Evolutionary conservation across 805 yeast species (phyloP).

Genomic region (Candida adriatica): DNA sequence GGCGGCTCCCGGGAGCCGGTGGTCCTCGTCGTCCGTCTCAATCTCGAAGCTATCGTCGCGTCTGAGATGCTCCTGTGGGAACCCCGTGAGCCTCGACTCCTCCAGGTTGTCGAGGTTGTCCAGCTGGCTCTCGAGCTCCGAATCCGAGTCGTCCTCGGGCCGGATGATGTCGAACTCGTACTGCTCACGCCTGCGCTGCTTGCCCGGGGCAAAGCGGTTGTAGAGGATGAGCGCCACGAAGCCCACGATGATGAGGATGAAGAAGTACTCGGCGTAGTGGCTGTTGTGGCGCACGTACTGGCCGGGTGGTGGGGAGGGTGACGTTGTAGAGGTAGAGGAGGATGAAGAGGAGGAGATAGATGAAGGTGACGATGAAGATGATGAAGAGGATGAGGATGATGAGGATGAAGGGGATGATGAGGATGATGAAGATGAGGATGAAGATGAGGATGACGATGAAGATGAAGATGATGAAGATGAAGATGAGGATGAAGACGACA

Average conservation of each 20-base stretch:
- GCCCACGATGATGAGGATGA: conserved; percentile 54
- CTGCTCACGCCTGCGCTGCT: conserved; percentile 33
- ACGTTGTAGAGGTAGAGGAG: conserved; percentile 6
- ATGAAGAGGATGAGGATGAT: too few relatives aligned
- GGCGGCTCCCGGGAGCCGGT: too few relatives aligned
- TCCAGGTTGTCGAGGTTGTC: conserved; percentile 27
- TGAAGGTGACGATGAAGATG: conserved; percentile 12
- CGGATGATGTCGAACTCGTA: conserved; percentile 26
- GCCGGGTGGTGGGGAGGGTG: conserved; percentile 30
- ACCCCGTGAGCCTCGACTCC: conserved; percentile 5
- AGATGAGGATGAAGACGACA: conserved; percentile 13
- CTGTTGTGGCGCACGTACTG: conserved; percentile 30
- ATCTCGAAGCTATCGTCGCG: conserved; percentile 19
- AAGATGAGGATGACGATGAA: conserved; percentile 1
- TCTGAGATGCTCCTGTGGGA: conserved; percentile 6
- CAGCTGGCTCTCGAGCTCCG: conserved; percentile 68
- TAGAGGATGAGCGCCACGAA: conserved; percentile 39
- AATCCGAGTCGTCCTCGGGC: conserved; percentile 58
- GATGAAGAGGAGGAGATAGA: conserved; percentile 8
- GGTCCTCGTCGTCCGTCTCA: too few relatives aligned
- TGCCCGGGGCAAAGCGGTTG: conserved; percentile 33
- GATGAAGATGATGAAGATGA: not conserved
- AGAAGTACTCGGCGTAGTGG: conserved; percentile 55
- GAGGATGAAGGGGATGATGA: conserved; percentile 10
- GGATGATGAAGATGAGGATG: conserved; percentile 18